These are phyloP conservation scores for Lobosporangium transversale DNA, from an alignment of 192 early-diverging fungal genomes.

Conservation along the genomic window DNA sequence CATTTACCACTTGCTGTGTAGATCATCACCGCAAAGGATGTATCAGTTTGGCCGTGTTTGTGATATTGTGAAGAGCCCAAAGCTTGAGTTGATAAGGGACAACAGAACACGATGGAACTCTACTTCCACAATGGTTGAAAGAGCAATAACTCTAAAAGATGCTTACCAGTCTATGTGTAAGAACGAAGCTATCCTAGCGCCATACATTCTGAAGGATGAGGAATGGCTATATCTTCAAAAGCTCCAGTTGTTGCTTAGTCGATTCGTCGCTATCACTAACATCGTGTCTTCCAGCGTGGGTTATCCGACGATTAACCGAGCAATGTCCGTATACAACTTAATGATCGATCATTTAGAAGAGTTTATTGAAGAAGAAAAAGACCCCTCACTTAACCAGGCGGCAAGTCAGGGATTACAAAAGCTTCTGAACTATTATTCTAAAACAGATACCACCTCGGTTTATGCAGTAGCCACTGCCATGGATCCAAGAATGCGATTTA, in stretches of 20 bases:
- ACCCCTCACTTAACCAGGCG: conserved; percentile 1
- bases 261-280: conserved; percentile 14
- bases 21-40: no score
- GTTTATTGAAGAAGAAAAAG: conserved; percentile 1
- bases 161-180: conserved; percentile 34
- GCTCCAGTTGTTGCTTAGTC: not conserved
- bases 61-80: no score
- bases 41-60: no score
- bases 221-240: conserved; percentile 23
- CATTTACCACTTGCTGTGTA: no score
- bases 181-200: not conserved
- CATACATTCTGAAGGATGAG: conserved; percentile 12
- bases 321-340: conserved; percentile 26
- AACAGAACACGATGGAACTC: no score
- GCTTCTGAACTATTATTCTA: conserved; percentile 26
- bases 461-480: no score
- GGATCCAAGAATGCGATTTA: conserved; percentile 27
- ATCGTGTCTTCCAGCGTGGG: conserved; percentile 12
- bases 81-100: no score
- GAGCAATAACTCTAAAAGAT: conserved; percentile 10
- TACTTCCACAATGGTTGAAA: conserved; percentile 20
- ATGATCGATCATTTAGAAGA: conserved; percentile 22
- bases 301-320: conserved; percentile 27
- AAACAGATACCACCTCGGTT: conserved; percentile 26
- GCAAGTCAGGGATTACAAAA: conserved; percentile 15